phyloP scores from a whole-genome alignment of 1,284 basidiomycete genomes.

The Cryptococcus hybrid region DNA sequence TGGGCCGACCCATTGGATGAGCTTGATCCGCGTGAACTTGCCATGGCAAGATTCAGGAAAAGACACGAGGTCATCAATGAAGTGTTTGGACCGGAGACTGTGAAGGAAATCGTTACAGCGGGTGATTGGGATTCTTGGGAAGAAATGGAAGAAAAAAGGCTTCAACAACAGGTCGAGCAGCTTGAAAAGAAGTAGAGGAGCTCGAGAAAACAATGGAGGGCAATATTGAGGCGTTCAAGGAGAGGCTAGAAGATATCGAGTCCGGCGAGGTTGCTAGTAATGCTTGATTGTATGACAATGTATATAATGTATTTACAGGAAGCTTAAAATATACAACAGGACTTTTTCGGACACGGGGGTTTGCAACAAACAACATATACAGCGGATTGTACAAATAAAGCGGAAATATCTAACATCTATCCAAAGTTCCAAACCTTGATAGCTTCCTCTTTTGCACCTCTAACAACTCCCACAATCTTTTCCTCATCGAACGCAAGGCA shows the following conservation, averaged over 20 bases:
- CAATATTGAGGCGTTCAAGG: slow-evolving; percentile 23
- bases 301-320: background rate
- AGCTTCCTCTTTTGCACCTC: slow-evolving; percentile 15
- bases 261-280: background rate
- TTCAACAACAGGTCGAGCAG: slow-evolving; percentile 41
- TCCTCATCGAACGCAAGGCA: slow-evolving; percentile 49
- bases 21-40: slow-evolving; percentile 38
- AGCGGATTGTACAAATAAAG: background rate
- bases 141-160: slow-evolving; percentile 11
- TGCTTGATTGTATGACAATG: background rate
- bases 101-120: slow-evolving; percentile 29
- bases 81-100: slow-evolving; percentile 42
- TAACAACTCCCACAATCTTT: slow-evolving; percentile 46
- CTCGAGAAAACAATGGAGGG: slow-evolving; percentile 27
- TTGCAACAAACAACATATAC: background rate
- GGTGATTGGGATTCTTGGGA: background rate
- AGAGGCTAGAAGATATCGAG: slow-evolving; percentile 12
- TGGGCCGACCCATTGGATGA: slow-evolving; percentile 47
- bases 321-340: background rate
- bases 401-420: background rate
- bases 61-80: slow-evolving; percentile 44
- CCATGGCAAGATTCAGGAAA: slow-evolving; percentile 41
- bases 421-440: slow-evolving; percentile 45
- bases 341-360: background rate
- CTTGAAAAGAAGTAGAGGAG: slow-evolving; percentile 32